phyloP scores from a whole-genome alignment of 225 moss, liverwort and hornwort genomes.

The Straminergon stramineum region DNA sequence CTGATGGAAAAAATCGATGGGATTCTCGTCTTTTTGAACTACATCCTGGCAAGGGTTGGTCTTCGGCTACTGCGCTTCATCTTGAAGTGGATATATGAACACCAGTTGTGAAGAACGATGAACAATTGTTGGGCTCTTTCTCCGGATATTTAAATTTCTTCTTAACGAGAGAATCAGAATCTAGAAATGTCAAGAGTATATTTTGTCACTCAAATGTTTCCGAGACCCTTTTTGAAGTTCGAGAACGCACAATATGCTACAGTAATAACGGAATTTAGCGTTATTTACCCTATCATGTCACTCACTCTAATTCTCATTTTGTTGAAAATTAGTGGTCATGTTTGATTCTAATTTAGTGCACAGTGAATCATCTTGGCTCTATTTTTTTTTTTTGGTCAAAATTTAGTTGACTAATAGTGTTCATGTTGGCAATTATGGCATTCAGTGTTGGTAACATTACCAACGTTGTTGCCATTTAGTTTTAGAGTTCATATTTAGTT shows the following conservation, averaged over 20 bases:
- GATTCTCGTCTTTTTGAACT: constrained; percentile 93
- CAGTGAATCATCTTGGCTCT: not conserved
- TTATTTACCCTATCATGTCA: not conserved
- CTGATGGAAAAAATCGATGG: constrained; percentile 95
- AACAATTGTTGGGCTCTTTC: not conserved
- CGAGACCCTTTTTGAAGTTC: not conserved
- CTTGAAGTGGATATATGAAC: not conserved
- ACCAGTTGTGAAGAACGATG: not conserved
- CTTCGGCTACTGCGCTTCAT: not conserved
- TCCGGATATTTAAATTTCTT: not conserved
- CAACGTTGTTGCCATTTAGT: not conserved
- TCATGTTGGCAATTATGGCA: not conserved
- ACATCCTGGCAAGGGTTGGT: constrained; percentile 62
- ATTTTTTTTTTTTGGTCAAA: not conserved
- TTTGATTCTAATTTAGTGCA: not conserved
- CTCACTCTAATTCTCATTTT: not conserved
- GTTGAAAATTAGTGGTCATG: not conserved
- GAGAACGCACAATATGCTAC: not conserved
- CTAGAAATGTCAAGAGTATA: not conserved
- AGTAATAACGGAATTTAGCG: not conserved
- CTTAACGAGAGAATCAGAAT: not conserved
- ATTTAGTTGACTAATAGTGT: not conserved
- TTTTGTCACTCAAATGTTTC: not conserved
- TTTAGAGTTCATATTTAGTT: not conserved
- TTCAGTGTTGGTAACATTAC: not conserved